Conservation (phyloP, 2,329 filamentous ascomycete genomes). For the Aspergillus quadrilineatus region DNA sequence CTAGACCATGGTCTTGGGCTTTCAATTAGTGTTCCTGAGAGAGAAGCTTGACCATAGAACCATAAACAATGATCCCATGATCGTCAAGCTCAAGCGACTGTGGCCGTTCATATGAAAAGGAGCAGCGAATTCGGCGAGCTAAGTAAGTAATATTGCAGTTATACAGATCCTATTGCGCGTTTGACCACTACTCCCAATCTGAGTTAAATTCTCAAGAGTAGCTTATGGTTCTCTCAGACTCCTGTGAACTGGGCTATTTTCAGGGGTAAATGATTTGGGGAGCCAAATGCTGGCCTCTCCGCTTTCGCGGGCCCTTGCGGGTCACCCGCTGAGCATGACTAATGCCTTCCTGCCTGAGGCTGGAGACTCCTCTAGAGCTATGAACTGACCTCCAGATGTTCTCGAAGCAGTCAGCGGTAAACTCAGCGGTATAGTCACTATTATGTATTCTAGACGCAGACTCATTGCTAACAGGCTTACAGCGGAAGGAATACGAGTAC, state of each 20-base stretch:
- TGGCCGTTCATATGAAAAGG: neutral
- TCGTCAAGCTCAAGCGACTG: constrained; percentile 1
- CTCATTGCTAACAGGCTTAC: too few species aligned
- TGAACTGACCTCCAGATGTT: neutral
- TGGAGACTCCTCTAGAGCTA: neutral
- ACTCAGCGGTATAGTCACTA: too few species aligned
- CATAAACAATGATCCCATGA: neutral
- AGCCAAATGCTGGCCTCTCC: constrained; percentile 13
- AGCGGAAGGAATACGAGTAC: too few species aligned
- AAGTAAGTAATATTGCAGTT: too few species aligned
- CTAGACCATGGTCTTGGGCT: neutral
- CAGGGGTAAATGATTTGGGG: constrained; percentile 26
- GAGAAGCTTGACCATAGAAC: neutral
- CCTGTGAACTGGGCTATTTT: constrained; percentile 14
- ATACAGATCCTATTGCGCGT: too few species aligned
- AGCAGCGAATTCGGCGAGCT: neutral
- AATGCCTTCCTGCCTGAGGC: constrained; percentile 2
- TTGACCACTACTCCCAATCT: too few species aligned
- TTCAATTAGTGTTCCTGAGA: neutral
- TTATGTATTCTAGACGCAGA: too few species aligned
- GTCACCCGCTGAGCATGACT: constrained; percentile 13
- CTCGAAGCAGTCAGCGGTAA: too few species aligned
- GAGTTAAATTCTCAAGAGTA: neutral
- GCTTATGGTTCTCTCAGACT: neutral
- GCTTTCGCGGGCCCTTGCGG: constrained; percentile 27